These are phyloP conservation scores for Epichloe amarillans DNA, from an alignment of 2,329 filamentous ascomycete genomes.

Conservation along the genomic window DNA sequence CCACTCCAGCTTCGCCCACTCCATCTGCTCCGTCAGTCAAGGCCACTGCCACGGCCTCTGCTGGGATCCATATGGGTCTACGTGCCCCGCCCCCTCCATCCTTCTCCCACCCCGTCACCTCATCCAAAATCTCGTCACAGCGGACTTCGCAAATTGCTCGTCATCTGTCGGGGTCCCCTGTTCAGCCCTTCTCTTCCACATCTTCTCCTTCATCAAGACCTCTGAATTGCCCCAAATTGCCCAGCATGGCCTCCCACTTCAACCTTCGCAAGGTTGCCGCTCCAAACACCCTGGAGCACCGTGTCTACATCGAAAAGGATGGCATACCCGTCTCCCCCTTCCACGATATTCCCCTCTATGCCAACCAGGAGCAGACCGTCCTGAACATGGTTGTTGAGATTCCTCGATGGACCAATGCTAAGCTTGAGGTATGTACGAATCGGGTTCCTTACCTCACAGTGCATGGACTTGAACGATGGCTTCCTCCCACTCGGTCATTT, in stretches of 20 bases:
- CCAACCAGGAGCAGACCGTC: constrained; percentile 88
- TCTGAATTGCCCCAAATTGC: constrained; percentile 10
- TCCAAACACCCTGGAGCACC: constrained; percentile 90
- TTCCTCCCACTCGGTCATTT: not conserved
- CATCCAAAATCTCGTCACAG: constrained; percentile 32
- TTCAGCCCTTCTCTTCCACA: constrained; percentile 7
- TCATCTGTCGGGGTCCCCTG: constrained; percentile 29
- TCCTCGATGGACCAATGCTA: constrained; percentile 98
- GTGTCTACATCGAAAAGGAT: constrained; percentile 97
- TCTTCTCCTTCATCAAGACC: constrained; percentile 10
- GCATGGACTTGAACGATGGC: not conserved
- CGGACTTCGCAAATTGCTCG: constrained; percentile 42
- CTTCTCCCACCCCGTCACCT: constrained; percentile 13
- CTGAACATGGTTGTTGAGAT: constrained; percentile 99
- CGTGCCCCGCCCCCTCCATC: constrained; percentile 27
- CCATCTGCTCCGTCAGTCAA: not conserved
- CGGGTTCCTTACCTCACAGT: not conserved
- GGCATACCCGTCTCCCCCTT: constrained; percentile 90
- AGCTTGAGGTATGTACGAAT: constrained; percentile 69
- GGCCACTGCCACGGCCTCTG: not conserved
- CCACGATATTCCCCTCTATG: constrained; percentile 96
- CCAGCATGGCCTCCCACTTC: constrained; percentile 51
- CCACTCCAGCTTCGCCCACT: not conserved
- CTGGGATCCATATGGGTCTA: constrained; percentile 12
- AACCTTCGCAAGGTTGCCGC: constrained; percentile 75